A percentile compares a stretch with the other conserved stretches of the same genome.
phyloP scores from a whole-genome alignment of 805 yeast species.

The Ogataea dorogensis region DNA sequence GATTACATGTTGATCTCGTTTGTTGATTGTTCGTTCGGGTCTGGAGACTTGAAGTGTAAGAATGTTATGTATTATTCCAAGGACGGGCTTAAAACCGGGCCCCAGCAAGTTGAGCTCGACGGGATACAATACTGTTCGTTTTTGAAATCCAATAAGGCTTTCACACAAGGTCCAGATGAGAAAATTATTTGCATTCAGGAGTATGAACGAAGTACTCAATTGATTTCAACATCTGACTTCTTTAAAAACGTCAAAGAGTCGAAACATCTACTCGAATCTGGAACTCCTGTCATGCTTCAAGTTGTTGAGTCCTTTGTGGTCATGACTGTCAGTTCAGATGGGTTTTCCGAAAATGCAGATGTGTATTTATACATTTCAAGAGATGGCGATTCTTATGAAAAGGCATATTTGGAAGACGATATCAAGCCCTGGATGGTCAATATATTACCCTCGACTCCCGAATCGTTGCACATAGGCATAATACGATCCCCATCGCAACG shows the following conservation, averaged over 20 bases:
- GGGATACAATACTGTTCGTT: constrained; percentile 23
- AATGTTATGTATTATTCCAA: constrained; percentile 36
- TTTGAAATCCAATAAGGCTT: constrained; percentile 25
- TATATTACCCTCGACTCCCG: constrained; percentile 41
- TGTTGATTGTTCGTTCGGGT: constrained; percentile 28
- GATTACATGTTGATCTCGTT: constrained; percentile 35
- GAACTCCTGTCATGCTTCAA: constrained; percentile 32
- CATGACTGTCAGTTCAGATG: constrained; percentile 42
- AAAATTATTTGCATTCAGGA: constrained; percentile 34
- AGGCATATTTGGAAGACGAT: constrained; percentile 41
- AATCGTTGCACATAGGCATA: constrained; percentile 42
- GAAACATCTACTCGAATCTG: constrained; percentile 15
- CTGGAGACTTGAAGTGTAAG: constrained; percentile 18
- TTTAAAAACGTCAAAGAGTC: constrained; percentile 34
- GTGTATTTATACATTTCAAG: constrained; percentile 45
- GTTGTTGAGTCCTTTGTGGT: constrained; percentile 43
- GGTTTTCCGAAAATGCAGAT: constrained; percentile 37
- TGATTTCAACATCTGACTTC: constrained; percentile 39
- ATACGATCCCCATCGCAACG: constrained; percentile 20
- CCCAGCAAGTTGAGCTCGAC: constrained; percentile 14
- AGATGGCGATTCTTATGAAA: constrained; percentile 41
- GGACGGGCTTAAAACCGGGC: constrained; percentile 43
- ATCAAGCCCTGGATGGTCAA: constrained; percentile 37
- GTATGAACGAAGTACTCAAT: constrained; percentile 45
- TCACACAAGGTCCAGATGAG: constrained; percentile 27